A percentile compares a stretch with the other conserved stretches of the same genome.
Evolutionary conservation across 805 yeast species (phyloP).

Genomic region (Brettanomyces bruxellensis): DNA sequence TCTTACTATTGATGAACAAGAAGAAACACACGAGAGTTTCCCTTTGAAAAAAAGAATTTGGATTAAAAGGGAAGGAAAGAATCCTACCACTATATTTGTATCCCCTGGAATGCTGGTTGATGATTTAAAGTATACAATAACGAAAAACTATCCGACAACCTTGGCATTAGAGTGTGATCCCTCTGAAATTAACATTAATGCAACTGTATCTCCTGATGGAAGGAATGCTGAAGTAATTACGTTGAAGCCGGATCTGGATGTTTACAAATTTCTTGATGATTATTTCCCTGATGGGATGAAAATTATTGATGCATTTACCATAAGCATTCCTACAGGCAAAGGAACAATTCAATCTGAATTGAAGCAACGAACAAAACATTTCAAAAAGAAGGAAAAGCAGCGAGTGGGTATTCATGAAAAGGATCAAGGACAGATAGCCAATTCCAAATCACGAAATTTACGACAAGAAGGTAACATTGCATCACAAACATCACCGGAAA

Average conservation of each 20-base stretch:
- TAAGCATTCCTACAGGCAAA: too few relatives aligned
- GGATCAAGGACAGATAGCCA: too few relatives aligned
- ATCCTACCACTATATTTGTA: constrained; percentile 64
- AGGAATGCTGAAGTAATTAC: not conserved
- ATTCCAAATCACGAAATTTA: too few relatives aligned
- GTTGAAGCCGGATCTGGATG: constrained; percentile 53
- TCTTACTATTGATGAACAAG: too few relatives aligned
- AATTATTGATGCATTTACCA: constrained; percentile 53
- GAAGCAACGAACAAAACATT: too few relatives aligned
- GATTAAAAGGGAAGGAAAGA: constrained; percentile 41
- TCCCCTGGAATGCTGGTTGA: constrained; percentile 62
- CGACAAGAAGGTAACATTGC: too few relatives aligned
- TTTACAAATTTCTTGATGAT: constrained; percentile 49
- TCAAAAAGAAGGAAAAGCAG: too few relatives aligned
- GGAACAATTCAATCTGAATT: too few relatives aligned
- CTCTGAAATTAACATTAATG: constrained; percentile 34
- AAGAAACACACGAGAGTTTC: too few relatives aligned
- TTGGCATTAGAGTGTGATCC: constrained; percentile 56
- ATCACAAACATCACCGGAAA: too few relatives aligned
- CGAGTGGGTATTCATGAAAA: too few relatives aligned
- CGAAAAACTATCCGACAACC: constrained; percentile 59
- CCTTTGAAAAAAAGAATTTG: constrained; percentile 35
- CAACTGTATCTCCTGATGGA: not conserved
- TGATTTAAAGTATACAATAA: constrained; percentile 63
- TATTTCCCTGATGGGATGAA: constrained; percentile 62